These are phyloP conservation scores for Aspergillus calidoustus DNA, from an alignment of 2,329 filamentous ascomycete species.

Conservation along the genomic window DNA sequence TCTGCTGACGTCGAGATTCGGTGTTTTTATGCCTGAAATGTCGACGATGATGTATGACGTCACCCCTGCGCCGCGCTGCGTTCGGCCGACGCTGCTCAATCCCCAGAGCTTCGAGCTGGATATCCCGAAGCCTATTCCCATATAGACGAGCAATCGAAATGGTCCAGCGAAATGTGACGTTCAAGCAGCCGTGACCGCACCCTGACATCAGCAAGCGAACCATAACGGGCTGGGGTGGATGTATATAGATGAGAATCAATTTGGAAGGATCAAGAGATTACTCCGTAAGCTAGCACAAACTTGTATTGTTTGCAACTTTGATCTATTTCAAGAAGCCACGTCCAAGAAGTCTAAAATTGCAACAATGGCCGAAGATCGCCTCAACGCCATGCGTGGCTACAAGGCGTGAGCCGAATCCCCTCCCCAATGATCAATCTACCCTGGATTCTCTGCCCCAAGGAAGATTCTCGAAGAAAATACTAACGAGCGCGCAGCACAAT, in stretches of 20 bases:
- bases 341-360: background rate
- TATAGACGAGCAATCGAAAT: background rate
- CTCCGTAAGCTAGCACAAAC: background rate
- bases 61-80: background rate
- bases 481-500: constrained; percentile 15
- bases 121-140: too few species aligned
- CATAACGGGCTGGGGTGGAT: background rate
- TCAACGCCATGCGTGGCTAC: constrained; percentile 16
- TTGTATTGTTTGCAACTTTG: background rate
- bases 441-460: background rate
- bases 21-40: background rate
- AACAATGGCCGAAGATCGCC: constrained; percentile 5
- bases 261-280: too few species aligned
- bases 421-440: background rate
- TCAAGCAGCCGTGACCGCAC: background rate
- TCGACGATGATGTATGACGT: background rate
- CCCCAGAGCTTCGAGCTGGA: too few species aligned
- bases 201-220: background rate
- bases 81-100: too few species aligned
- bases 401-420: constrained; percentile 4
- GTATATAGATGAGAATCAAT: background rate
- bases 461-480: background rate
- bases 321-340: background rate
- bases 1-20: background rate
- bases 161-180: background rate